Evolutionary conservation across 108 stramenopile species (phyloP).

Genomic region (Conticribra guillardii): DNA sequence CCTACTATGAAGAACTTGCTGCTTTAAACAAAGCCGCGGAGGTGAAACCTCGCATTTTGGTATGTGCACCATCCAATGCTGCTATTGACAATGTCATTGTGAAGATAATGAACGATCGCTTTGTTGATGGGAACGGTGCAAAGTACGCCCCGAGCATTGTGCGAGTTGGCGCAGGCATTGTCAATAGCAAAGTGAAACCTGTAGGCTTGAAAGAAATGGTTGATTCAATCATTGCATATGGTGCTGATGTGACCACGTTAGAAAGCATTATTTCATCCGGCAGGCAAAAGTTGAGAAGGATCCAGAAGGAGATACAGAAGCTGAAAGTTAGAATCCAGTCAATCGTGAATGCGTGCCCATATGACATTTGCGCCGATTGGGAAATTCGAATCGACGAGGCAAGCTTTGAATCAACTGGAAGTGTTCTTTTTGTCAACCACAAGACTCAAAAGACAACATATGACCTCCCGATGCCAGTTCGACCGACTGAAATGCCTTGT

Average conservation of each 20-base stretch:
- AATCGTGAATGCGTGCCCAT: slow-evolving; percentile 50
- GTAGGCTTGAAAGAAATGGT: slow-evolving; percentile 42
- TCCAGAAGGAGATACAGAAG: slow-evolving; percentile 50
- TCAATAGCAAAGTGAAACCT: slow-evolving; percentile 24
- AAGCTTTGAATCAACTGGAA: slow-evolving; percentile 30
- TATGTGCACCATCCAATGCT: slow-evolving; percentile 89
- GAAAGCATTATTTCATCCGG: slow-evolving; percentile 32
- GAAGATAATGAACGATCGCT: slow-evolving; percentile 67
- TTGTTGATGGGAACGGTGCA: slow-evolving; percentile 68
- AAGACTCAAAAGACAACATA: slow-evolving; percentile 50
- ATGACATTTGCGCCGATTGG: slow-evolving; percentile 59
- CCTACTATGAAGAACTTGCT: slow-evolving; percentile 49
- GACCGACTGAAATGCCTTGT: slow-evolving; percentile 35
- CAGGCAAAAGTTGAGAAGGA: slow-evolving; percentile 33
- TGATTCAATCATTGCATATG: slow-evolving; percentile 33
- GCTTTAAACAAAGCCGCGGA: slow-evolving; percentile 45
- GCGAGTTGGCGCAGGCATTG: slow-evolving; percentile 63
- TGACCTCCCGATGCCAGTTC: slow-evolving; percentile 44
- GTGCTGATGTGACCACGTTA: slow-evolving; percentile 37
- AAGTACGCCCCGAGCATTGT: slow-evolving; percentile 78
- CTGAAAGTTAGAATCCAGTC: slow-evolving; percentile 49
- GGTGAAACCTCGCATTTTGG: slow-evolving; percentile 68
- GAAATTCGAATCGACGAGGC: slow-evolving; percentile 61
- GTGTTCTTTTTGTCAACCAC: slow-evolving; percentile 67
- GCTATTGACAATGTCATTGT: slow-evolving; percentile 89